Conservation (phyloP, 2,329 filamentous ascomycete species). For the Pseudogymnoascus sp. region DNA sequence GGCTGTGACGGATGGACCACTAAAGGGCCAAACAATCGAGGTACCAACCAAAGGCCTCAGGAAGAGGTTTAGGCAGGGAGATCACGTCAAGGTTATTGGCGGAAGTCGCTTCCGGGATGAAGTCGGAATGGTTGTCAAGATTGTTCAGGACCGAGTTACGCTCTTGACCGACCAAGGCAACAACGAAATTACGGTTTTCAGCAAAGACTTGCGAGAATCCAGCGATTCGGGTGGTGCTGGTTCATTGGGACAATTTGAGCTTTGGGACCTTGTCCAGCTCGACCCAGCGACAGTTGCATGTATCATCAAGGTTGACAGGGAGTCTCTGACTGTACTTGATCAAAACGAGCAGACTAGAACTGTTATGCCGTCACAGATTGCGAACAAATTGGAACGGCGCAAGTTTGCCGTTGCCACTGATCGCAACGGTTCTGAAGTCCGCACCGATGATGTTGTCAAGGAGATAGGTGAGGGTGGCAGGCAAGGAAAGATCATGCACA, state of each 20-base stretch:
- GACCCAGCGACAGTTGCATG: slow-evolving; percentile 88
- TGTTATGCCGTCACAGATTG: slow-evolving; percentile 82
- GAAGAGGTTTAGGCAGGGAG: slow-evolving; percentile 86
- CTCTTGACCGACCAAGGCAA: slow-evolving; percentile 88
- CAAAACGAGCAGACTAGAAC: slow-evolving; percentile 78
- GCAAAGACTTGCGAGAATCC: slow-evolving; percentile 89
- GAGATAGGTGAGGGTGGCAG: slow-evolving; percentile 80
- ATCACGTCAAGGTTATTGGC: slow-evolving; percentile 97
- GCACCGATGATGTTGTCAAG: slow-evolving; percentile 83
- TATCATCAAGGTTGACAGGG: slow-evolving; percentile 89
- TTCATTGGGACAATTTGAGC: slow-evolving; percentile 76
- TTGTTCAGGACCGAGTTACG: slow-evolving; percentile 85
- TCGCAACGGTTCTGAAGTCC: slow-evolving; percentile 85
- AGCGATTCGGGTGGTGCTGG: slow-evolving; percentile 84
- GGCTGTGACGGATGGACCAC: slow-evolving; percentile 70
- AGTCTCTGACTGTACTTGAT: slow-evolving; percentile 82
- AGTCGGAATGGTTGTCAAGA: slow-evolving; percentile 93
- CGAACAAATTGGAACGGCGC: slow-evolving; percentile 76
- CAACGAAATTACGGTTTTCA: slow-evolving; percentile 93
- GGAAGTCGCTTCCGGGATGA: slow-evolving; percentile 92
- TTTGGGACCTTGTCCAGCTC: slow-evolving; percentile 90
- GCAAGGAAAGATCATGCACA: slow-evolving; percentile 83
- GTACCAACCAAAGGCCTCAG: slow-evolving; percentile 86
- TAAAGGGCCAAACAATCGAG: slow-evolving; percentile 78
- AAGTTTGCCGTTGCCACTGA: slow-evolving; percentile 86